phyloP scores from a whole-genome alignment of 208 protist genomes.

The Leptomonas pyrrhocoris region DNA sequence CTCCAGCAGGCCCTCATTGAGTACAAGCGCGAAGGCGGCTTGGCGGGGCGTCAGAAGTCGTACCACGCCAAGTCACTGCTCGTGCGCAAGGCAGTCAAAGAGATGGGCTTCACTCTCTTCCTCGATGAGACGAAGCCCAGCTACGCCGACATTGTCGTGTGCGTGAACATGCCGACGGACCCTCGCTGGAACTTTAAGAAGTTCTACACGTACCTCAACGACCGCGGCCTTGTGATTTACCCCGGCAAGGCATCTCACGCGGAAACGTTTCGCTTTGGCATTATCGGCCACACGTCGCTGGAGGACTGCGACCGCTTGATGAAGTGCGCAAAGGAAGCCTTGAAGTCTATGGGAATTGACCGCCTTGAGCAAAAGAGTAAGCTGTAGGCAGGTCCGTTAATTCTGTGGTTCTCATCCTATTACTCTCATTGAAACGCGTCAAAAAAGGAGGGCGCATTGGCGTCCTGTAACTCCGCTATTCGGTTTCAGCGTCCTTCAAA shows the following conservation, averaged over 20 bases:
- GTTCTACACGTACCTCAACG: slow-evolving; percentile 82
- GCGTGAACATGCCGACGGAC: slow-evolving; percentile 81
- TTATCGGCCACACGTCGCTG: slow-evolving; percentile 76
- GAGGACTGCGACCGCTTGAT: slow-evolving; percentile 56
- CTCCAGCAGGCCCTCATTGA: slow-evolving; percentile 77
- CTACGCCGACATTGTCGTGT: slow-evolving; percentile 82
- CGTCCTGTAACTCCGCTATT: too few species aligned
- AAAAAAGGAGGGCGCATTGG: too few species aligned
- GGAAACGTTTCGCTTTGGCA: slow-evolving; percentile 86
- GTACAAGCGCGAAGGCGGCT: slow-evolving; percentile 75
- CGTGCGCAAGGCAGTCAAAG: slow-evolving; percentile 53
- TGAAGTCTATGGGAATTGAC: slow-evolving; percentile 66
- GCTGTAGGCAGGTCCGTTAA: slow-evolving; percentile 22
- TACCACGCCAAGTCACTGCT: slow-evolving; percentile 68
- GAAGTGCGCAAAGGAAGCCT: slow-evolving; percentile 51
- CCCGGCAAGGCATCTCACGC: slow-evolving; percentile 86
- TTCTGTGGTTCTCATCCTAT: background rate
- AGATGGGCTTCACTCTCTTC: slow-evolving; percentile 81
- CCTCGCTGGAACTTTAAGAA: slow-evolving; percentile 85
- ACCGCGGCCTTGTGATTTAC: slow-evolving; percentile 79
- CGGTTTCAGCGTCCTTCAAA: too few species aligned
- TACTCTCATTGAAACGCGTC: too few species aligned
- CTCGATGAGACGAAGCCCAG: slow-evolving; percentile 58
- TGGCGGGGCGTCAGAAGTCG: slow-evolving; percentile 41
- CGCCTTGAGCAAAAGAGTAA: slow-evolving; percentile 45